Base-by-base conservation (phyloP, 441 rosid genomes). In the Mallotus repandus region DNA sequence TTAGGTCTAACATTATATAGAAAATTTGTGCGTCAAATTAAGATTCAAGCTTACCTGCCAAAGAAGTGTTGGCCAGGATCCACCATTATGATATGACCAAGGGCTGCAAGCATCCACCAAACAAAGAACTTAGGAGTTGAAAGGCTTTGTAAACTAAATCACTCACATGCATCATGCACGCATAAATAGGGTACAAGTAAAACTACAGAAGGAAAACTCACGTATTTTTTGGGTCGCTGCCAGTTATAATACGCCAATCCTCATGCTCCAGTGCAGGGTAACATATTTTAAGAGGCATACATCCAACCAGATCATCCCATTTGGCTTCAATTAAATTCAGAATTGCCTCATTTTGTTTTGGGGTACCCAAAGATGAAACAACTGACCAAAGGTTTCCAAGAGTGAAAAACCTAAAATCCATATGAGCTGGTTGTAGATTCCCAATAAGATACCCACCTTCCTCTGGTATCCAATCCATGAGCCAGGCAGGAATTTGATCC, bases 11-110 rank as follows among this genome's bases (percentile, higher is more conserved):
- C 18, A 59, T 25, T 59, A 59, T 25, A 59, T 15, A 7, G 7
- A 7, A 13, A 15, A 19, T 41, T 64, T 46, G 54, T 13, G 10
- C 35, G 62, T 18, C 18, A 19, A 53, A 57, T 60, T 48, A 21
- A 38, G 11, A 49, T 60, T 62, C 43, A 55, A 66, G 54, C 81
- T 77, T 81, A 92, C 98, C 90, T 94, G 97, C 99, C 99, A 94
- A 50, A 94, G 86, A 74, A 94, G 97, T 6, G 97, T 88, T 25
- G 99, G 99, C 99, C 97, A 92, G 69, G 99, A 89, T 79, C 99
- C 99, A 11, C 98, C 93, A 15, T 94, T 94, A 83, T 94, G 99
- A 83, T 94, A 94, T 9, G 99, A 94, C 99, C 99, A 94, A 62
- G 99, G 91, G 78, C 98, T 94, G 87, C 84, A 88, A 73, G 38